Conservation (phyloP, 345 rosid genomes). For the Populus tremula region DNA sequence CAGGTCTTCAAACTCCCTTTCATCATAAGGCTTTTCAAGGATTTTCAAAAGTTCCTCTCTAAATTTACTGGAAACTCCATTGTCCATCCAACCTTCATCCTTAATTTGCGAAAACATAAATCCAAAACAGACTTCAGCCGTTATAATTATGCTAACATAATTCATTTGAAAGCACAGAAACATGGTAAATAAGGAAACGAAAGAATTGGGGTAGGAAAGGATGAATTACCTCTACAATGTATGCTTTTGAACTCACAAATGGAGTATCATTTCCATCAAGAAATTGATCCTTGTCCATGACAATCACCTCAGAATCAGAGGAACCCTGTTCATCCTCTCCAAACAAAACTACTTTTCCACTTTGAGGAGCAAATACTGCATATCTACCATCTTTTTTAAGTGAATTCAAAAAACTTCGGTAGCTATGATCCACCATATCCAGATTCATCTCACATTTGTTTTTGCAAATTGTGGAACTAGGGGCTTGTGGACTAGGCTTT, state of each 20-base stretch:
- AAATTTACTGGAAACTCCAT: conserved; percentile 30
- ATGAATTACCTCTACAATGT: conserved; percentile 24
- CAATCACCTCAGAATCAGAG: conserved; percentile 51
- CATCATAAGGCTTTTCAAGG: conserved; percentile 51
- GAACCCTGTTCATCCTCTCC: conserved; percentile 30
- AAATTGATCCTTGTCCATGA: conserved; percentile 35
- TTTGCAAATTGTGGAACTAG: not conserved
- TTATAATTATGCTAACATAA: conserved; percentile 18
- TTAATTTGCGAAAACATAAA: conserved; percentile 21
- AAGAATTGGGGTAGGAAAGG: conserved; percentile 4
- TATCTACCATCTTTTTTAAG: conserved; percentile 15
- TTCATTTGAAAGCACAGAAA: not conserved
- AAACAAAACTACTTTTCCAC: conserved; percentile 26
- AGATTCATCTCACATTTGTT: conserved; percentile 4
- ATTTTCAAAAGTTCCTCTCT: conserved; percentile 44
- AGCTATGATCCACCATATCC: conserved; percentile 28
- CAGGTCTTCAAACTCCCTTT: conserved; percentile 36
- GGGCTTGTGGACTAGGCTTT: not conserved
- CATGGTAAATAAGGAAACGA: conserved; percentile 1
- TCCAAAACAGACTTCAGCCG: conserved; percentile 8
- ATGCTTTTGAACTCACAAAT: conserved; percentile 36
- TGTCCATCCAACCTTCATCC: conserved; percentile 22
- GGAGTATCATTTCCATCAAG: conserved; percentile 30
- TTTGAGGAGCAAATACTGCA: conserved; percentile 14
- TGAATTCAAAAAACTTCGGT: conserved; percentile 16